These are phyloP conservation scores for Penicillium cinerascens DNA, from an alignment of 495 filamentous ascomycete species.

Conservation along the genomic window DNA sequence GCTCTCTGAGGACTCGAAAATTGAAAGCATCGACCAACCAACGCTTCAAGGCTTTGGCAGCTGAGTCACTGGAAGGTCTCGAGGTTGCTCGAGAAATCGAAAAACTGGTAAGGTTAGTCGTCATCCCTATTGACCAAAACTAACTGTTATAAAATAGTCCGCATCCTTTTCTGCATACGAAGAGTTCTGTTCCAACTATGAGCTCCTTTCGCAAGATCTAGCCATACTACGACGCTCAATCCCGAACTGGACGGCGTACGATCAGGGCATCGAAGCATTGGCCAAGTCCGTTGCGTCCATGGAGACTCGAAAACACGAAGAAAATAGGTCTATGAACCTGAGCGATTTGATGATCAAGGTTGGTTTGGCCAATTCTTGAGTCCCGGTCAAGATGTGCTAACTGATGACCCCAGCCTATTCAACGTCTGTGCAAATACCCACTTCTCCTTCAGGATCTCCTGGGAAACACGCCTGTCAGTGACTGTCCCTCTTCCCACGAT, in stretches of 20 bases:
- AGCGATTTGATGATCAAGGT: constrained; percentile 92
- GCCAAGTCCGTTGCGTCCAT: constrained; percentile 70
- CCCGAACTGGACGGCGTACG: constrained; percentile 74
- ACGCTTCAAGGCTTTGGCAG: constrained; percentile 44
- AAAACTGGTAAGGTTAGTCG: constrained; percentile 54
- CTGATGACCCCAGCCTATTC: constrained; percentile 67
- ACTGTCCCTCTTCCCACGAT: constrained; percentile 76
- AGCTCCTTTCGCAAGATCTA: constrained; percentile 73
- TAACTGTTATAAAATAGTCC: constrained; percentile 49
- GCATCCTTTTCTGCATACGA: constrained; percentile 80
- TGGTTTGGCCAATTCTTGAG: not conserved
- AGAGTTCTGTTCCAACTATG: constrained; percentile 83
- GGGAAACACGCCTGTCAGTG: constrained; percentile 74
- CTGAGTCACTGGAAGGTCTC: constrained; percentile 67
- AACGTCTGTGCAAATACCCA: constrained; percentile 90
- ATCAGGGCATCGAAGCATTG: constrained; percentile 84
- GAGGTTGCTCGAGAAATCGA: constrained; percentile 76
- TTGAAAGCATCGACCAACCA: constrained; percentile 27
- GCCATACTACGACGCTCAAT: constrained; percentile 63
- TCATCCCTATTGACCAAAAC: not conserved
- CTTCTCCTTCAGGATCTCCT: constrained; percentile 80
- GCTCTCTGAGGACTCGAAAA: constrained; percentile 28
- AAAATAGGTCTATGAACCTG: constrained; percentile 72
- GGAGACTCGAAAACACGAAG: constrained; percentile 58
- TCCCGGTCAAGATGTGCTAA: constrained; percentile 8